phyloP scores from a whole-genome alignment of 805 yeast genomes.

The Wickerhamomyces queroliae region DNA sequence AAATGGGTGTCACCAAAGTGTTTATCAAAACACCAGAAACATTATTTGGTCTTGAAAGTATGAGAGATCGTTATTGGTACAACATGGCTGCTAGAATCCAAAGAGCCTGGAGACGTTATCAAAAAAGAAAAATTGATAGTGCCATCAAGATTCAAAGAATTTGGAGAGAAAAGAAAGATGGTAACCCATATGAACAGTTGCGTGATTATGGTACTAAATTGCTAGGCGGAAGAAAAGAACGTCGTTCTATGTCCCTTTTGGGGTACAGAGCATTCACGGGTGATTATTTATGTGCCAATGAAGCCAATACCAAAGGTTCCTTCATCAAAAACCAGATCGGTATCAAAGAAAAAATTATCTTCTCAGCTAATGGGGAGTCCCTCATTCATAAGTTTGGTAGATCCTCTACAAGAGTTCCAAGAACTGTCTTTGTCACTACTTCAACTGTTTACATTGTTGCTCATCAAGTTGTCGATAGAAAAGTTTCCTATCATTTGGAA shows the following conservation, averaged over 20 bases:
- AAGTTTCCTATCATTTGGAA: slow-evolving; percentile 57
- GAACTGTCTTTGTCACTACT: slow-evolving; percentile 66
- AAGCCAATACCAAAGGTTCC: slow-evolving; percentile 68
- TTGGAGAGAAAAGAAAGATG: slow-evolving; percentile 76
- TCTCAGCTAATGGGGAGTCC: slow-evolving; percentile 78
- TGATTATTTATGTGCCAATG: slow-evolving; percentile 87
- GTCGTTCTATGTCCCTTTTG: slow-evolving; percentile 80
- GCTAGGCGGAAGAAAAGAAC: slow-evolving; percentile 72
- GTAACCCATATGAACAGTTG: slow-evolving; percentile 76
- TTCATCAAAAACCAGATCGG: slow-evolving; percentile 67
- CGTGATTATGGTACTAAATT: slow-evolving; percentile 79
- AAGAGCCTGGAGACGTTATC: slow-evolving; percentile 89
- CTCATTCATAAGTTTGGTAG: slow-evolving; percentile 87
- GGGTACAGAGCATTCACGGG: slow-evolving; percentile 91
- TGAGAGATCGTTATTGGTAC: slow-evolving; percentile 97
- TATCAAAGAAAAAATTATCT: slow-evolving; percentile 62
- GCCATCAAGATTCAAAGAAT: slow-evolving; percentile 77
- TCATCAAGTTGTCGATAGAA: slow-evolving; percentile 62
- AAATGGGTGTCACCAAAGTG: slow-evolving; percentile 86
- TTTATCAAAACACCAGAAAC: slow-evolving; percentile 97
- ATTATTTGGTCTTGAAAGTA: slow-evolving; percentile 86
- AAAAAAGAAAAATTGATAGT: slow-evolving; percentile 77
- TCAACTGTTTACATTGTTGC: slow-evolving; percentile 62
- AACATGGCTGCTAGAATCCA: slow-evolving; percentile 97
- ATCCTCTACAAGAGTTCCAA: slow-evolving; percentile 72